Evolutionary conservation across 768 basidiomycete genomes (phyloP), one percentile per base, ranked within the genome.

Genomic region (Pulveroboletus ravenelii): DNA sequence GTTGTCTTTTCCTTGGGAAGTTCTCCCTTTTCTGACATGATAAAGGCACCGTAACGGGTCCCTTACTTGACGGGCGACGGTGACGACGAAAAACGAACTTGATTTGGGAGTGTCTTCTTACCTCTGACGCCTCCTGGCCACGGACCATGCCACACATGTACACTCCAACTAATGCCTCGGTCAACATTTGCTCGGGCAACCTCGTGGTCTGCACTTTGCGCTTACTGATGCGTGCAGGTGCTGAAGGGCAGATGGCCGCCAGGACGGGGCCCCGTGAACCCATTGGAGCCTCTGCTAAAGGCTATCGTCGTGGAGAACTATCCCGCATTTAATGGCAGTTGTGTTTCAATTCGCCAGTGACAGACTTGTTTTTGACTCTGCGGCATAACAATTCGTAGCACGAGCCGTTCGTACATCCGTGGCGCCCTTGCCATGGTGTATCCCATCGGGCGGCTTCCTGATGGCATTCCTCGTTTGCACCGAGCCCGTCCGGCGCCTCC

Each of bases 1-100:
- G 53, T 41, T 47, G 57, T 48, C 45, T 57, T 68, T 62, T 61
- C 60, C 55, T 59, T 56, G 53, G 52, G 48, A 46, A 36, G 43
- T 29, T 56, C 54, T 49, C 18, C 53, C 52, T 66, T 68, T 17
- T 66, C 57, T 48, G 58, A 64, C 64, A 68, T 67, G 57, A 39
- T 27, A 47, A 40, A 46, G 40, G 52, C 37, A 54, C 44, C 47
- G 50, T 46, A 46, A 23, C 20, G 38, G 42, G 34, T 45, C 39
- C 39, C 46, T 44, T 40, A 18, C 46, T 60, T 51, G 56, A 35
- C 44, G 47, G 45, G 41, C 45, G 51, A 56, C 48, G 31, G 52
- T 56, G 60, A 53, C 45, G 38, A 45, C 52, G 41, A 32, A 50
- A 42, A 40, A 27, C 45, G 52, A 56, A 57, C 57, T 34, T 53